Base-by-base conservation (phyloP, 306 rosid genomes). In the Rubus idaeus region DNA sequence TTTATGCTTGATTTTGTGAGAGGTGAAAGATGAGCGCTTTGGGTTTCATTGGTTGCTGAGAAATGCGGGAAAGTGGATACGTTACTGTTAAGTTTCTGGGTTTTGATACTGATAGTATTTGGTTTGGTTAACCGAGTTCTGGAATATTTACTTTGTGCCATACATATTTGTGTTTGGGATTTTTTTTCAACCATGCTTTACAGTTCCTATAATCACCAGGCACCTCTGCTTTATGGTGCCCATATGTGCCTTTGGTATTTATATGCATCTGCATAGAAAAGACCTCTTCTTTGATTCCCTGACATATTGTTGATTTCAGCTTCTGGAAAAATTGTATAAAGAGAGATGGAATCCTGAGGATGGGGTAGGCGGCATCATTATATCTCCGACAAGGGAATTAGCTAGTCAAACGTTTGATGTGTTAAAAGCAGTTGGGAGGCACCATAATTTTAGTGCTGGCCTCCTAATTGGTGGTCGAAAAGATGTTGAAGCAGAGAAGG, bases 401-500 rank as follows among this genome's bases (percentile, higher is more conserved):
- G 99, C 96, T 65, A 83, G 72, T 64, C 97, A 95, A 77, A 70
- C 86, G 18, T 95, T 95, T 78, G 97, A 92, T 64, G 97, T 92
- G 60, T 70, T 95, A 61, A 89, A 83, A 71, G 18, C 64, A 57
- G 84, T 90, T 42, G 99, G 99, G 50, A 90, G 82, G 82, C 75
- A 69, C 88, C 97, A 95, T 80, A 86, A 75, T 63, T 84, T 95
- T 76, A 95, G 97, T 88, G 97, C 97, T 78, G 99, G 97, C 16
- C 96, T 92, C n/a, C 87, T 92, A 68, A 92, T 95, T 78, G 99
- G 99, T 53, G 97, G 99, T 73, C 91, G 96, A 30, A 88, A 88
- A 82, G 97, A 86, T 50, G 88, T 95, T 72, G 80, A 83, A 41
- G 56, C 51, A 8, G 99, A 95, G 89, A 95, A 95, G 76, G 92